These are phyloP conservation scores for Amesomyces nigricolor DNA, from an alignment of 2,329 filamentous ascomycete species.

Conservation along the genomic window DNA sequence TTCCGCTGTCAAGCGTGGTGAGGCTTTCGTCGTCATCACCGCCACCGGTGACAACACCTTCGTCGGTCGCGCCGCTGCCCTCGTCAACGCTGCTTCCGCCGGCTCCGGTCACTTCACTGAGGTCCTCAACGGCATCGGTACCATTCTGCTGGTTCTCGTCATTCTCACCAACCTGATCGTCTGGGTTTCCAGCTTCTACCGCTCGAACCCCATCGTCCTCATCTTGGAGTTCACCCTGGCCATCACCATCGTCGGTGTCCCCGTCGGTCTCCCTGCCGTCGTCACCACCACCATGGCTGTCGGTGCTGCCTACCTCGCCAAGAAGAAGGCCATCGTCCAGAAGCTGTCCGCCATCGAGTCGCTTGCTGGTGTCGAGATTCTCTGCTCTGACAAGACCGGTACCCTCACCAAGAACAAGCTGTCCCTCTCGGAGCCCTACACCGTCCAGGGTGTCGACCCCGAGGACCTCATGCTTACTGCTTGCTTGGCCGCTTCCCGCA, in stretches of 20 bases:
- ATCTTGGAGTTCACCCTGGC: constrained; percentile 83
- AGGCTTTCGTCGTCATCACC: constrained; percentile 76
- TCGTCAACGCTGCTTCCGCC: constrained; percentile 70
- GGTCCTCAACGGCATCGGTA: constrained; percentile 82
- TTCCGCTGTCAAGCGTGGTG: constrained; percentile 84
- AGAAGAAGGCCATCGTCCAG: constrained; percentile 90
- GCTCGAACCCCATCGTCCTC: constrained; percentile 69
- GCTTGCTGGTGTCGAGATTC: constrained; percentile 85
- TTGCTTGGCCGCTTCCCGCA: constrained; percentile 82
- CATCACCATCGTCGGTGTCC: constrained; percentile 87
- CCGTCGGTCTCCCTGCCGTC: constrained; percentile 87
- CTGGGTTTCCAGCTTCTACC: constrained; percentile 85
- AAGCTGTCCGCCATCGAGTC: constrained; percentile 91
- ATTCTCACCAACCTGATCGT: constrained; percentile 74
- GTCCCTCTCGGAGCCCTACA: constrained; percentile 78
- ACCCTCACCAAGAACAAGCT: constrained; percentile 94
- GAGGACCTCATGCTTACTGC: constrained; percentile 91
- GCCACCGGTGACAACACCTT: constrained; percentile 86
- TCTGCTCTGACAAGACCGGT: constrained; percentile 92
- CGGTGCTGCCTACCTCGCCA: constrained; percentile 83
- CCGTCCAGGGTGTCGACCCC: constrained; percentile 71
- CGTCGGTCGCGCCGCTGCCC: constrained; percentile 80
- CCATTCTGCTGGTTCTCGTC: constrained; percentile 72
- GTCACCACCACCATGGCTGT: constrained; percentile 95
- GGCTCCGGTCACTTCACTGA: constrained; percentile 85